Conservation (phyloP, 129 eudicot species). For the Flaveria trinervia region DNA sequence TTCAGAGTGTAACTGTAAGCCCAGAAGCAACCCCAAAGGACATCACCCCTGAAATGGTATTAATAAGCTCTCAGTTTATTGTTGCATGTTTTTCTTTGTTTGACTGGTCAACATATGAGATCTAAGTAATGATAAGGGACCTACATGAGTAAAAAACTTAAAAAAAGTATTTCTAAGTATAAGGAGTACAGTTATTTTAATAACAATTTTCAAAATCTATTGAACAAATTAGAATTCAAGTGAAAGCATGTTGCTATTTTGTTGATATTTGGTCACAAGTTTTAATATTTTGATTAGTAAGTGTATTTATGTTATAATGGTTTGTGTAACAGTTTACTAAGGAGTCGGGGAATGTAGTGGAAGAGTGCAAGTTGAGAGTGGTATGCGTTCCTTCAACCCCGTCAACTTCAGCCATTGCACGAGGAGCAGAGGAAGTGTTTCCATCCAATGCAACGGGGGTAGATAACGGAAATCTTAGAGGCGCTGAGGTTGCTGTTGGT, state of each 20-base stretch:
- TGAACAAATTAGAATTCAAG: not conserved
- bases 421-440: conserved; percentile 68
- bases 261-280: not conserved
- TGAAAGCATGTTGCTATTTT: conserved; percentile 1
- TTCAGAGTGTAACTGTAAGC: conserved; percentile 73
- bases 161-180: not conserved
- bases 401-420: conserved; percentile 55
- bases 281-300: not conserved
- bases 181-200: not conserved
- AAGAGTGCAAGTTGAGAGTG: conserved; percentile 88
- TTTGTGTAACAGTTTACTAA: conserved; percentile 61
- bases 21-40: conserved; percentile 62
- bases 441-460: conserved; percentile 40
- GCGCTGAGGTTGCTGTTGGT: conserved; percentile 42
- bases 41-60: conserved; percentile 86
- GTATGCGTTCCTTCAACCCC: conserved; percentile 65
- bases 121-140: not conserved
- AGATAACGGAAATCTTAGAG: conserved; percentile 48
- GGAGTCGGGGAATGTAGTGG: conserved; percentile 65
- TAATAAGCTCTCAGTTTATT: conserved; percentile 5
- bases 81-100: conserved; percentile 7
- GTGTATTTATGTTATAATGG: not conserved
- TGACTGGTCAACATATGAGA: conserved; percentile 13
- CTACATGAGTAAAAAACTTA: not conserved
- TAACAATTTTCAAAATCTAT: not conserved